phyloP scores from a whole-genome alignment of 768 basidiomycete genomes.

The Porphyrellus cyaneotinctus region DNA sequence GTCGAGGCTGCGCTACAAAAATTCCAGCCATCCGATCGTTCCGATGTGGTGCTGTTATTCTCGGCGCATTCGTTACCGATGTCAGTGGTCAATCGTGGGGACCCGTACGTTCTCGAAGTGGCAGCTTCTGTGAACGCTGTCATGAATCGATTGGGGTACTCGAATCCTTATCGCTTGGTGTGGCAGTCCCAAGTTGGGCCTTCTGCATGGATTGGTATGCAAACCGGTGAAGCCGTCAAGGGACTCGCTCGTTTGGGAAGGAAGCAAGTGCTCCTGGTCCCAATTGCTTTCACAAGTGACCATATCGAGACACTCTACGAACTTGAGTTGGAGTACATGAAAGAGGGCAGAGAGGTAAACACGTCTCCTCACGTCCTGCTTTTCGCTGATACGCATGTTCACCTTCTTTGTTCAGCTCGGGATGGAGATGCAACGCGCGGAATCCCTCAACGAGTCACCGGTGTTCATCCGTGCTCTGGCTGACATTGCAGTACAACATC shows the following conservation, averaged over 20 bases:
- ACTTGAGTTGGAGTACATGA: constrained; percentile 88
- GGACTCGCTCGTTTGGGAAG: constrained; percentile 72
- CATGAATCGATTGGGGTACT: constrained; percentile 78
- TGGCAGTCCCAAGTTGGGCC: constrained; percentile 99
- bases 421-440: constrained; percentile 83
- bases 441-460: constrained; percentile 91
- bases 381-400: constrained; percentile 1
- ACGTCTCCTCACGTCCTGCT: background rate
- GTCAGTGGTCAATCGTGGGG: constrained; percentile 97
- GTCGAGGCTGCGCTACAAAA: constrained; percentile 77
- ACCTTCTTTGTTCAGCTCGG: constrained; percentile 59
- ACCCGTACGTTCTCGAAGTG: constrained; percentile 95
- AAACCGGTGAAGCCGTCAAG: constrained; percentile 89
- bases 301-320: constrained; percentile 99
- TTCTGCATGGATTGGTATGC: constrained; percentile 97
- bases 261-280: constrained; percentile 79
- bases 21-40: constrained; percentile 67
- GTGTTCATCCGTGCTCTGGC: constrained; percentile 94
- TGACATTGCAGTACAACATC: constrained; percentile 80
- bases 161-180: constrained; percentile 87
- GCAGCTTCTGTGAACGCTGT: constrained; percentile 91
- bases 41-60: constrained; percentile 81
- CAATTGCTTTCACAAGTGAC: constrained; percentile 98
- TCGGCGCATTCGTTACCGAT: constrained; percentile 98
- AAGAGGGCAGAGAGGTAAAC: constrained; percentile 85